Percentiles rank a stretch among this genome's conserved stretches.
Evolutionary conservation across 306 rosid species (phyloP).

Genomic region (Psophocarpus tetragonolobus): DNA sequence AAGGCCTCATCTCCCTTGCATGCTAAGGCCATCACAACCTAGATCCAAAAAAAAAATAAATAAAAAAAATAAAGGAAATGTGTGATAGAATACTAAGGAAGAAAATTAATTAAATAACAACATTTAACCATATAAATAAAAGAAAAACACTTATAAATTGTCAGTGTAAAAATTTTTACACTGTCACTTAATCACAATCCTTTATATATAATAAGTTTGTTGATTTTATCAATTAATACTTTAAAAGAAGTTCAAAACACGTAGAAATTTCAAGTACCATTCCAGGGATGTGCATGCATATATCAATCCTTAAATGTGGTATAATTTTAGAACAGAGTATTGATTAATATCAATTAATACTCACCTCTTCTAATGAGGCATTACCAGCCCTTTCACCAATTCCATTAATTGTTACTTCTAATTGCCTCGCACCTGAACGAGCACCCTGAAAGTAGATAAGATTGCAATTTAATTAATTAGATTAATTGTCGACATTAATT

Average conservation of each 20-base stretch:
- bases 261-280: no score
- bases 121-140: neutral
- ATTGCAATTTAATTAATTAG: neutral
- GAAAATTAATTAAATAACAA: neutral
- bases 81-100: neutral
- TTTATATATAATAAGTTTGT: no score
- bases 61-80: neutral
- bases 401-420: slow-evolving; percentile 95
- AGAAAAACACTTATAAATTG: no score
- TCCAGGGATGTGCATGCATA: no score
- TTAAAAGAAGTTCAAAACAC: no score
- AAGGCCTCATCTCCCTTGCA: slow-evolving; percentile 57
- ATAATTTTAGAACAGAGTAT: no score
- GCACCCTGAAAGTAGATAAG: slow-evolving; percentile 70
- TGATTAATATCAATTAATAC: no score
- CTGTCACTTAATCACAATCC: no score
- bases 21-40: slow-evolving; percentile 88
- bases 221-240: no score
- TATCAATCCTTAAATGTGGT: no score
- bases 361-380: slow-evolving; percentile 93
- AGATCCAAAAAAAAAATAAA: neutral
- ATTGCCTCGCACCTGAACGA: slow-evolving; percentile 86
- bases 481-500: neutral
- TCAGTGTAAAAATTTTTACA: no score
- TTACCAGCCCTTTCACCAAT: slow-evolving; percentile 99